Evolutionary conservation across 176 grass and related monocot species (phyloP), one percentile per base, ranked within the genome.

Genomic region (maize (Zea mays)): DNA sequence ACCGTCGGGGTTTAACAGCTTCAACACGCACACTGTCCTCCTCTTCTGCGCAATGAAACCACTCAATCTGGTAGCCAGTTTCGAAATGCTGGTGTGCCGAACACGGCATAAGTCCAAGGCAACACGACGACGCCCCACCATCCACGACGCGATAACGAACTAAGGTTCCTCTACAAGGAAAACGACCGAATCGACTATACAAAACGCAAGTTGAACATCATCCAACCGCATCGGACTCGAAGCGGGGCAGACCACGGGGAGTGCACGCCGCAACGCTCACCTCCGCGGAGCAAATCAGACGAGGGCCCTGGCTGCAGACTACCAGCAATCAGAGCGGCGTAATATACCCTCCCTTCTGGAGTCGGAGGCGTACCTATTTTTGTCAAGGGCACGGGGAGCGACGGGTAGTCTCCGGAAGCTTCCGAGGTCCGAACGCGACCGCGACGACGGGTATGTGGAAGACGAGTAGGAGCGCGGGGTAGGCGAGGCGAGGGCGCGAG

Each of bases 381-480:
- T 7, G 35, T 62, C 70, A 76, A 65, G 79, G 84, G 78, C 47
- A 71, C 40, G 55, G 51, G 46, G 27, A 37, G 46, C 35, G 62
- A 15, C 51, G 51, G 52, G 6, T 0, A 1, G 78, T 36, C 72
- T 72, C 17, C 7, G 57, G 85, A 87, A 57, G 59, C 79, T 82
- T 82, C 73, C 79, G 12, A 73, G 6, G 66, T 69, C 42, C 66
- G 66, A 69, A 13, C 37, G 49, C 39, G 81, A 49, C 62, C 63
- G 73, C 40, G 65, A 62, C 11, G 44, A 3, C 11, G 2, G 8
- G 16, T 4, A 19, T 3, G 48, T 34, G 52, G 10, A 11, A 2
- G 16, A 7, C 49, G 7, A 40, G 44, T 39, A 4, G 4, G 37
- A 5, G 5, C 15, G n/a, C 60, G 12, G 14, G 37, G 9, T 5